Evolutionary conservation across 169 alveolate species (phyloP), one percentile per base, ranked within the genome.

Genomic region (Plasmodium vivax): DNA sequence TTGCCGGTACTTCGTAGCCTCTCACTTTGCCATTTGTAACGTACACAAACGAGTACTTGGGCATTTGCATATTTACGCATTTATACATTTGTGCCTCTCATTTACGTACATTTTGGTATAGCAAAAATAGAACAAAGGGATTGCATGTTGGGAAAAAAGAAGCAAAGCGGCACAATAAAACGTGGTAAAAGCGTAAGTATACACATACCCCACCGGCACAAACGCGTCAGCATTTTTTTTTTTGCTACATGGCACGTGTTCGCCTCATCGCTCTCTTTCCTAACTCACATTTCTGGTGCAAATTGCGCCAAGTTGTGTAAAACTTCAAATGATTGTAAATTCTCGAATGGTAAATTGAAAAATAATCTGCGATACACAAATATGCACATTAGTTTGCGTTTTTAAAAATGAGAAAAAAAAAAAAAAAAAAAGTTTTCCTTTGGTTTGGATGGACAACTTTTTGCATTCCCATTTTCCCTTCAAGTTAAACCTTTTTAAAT

Each of bases 301-400:
- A 38, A 80, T 80, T 41, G 51, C n/a, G 45, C 58, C 73, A 43
- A 79, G 74, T 41, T 80, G 16, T 80, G 85, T 80, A 80, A 80
- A 80, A 80, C n/a, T 80, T 80, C 45, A 43, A 80, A 43, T 80
- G 23, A 68, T 68, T 68, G 38, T 68, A 68, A 19, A 68, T 68
- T 68, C 38, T 68, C 77, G 16, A 68, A 23, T 68, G 6, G 14
- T 68, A 30, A 68, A 19, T 68, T 68, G 38, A 68, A 68, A 68
- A 68, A 68, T 23, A 62, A 62, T 30, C 5, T 68, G 77, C 38
- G 38, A 16, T 14, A 68, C 14, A 30, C 41, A 68, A 30, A 68
- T 27, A 23, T 68, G n/a, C 77, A 68, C 77, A 68, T 68, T 68
- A 51, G 4, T 68, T 68, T 23, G 38, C 38, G 23, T 68, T 68